These are phyloP conservation scores for Acmispon strigosus DNA, from an alignment of 306 rosid species.

Conservation along the genomic window DNA sequence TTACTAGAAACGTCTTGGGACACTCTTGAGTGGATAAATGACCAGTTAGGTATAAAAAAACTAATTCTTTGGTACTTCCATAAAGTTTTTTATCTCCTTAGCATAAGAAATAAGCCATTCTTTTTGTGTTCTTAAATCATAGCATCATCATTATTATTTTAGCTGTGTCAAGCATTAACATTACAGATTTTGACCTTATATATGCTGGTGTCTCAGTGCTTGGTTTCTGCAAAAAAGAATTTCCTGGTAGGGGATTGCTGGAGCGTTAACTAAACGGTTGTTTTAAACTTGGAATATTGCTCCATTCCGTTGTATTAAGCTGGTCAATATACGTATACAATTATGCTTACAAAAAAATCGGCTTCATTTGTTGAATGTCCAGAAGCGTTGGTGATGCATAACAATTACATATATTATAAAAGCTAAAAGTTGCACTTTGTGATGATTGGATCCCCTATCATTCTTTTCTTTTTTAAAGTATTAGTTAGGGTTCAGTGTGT, in stretches of 20 bases:
- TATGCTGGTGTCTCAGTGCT: neutral
- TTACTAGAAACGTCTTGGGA: neutral
- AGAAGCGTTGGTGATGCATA: neutral
- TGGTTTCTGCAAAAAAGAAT: no score
- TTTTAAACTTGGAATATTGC: neutral
- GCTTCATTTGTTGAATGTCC: neutral
- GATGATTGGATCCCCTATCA: no score
- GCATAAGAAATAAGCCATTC: constrained; percentile 28
- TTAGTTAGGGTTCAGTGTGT: no score
- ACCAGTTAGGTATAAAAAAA: constrained; percentile 23
- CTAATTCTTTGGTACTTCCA: constrained; percentile 27
- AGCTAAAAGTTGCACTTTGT: neutral
- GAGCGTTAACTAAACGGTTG: neutral
- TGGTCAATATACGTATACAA: neutral
- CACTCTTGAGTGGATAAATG: constrained; percentile 9
- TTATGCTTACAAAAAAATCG: neutral
- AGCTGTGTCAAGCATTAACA: neutral
- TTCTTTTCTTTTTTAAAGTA: no score
- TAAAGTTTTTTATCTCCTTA: constrained; percentile 16
- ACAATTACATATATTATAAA: neutral
- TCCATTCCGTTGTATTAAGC: neutral
- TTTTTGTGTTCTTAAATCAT: constrained; percentile 23
- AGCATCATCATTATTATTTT: constrained; percentile 8
- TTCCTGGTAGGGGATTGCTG: neutral
- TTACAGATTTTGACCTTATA: constrained; percentile 7